A percentile compares a stretch with the other conserved stretches of the same genome.
These are phyloP conservation scores for Cylindrodendrum hubeiense DNA, from an alignment of 2,329 filamentous ascomycete genomes.

Conservation along the genomic window DNA sequence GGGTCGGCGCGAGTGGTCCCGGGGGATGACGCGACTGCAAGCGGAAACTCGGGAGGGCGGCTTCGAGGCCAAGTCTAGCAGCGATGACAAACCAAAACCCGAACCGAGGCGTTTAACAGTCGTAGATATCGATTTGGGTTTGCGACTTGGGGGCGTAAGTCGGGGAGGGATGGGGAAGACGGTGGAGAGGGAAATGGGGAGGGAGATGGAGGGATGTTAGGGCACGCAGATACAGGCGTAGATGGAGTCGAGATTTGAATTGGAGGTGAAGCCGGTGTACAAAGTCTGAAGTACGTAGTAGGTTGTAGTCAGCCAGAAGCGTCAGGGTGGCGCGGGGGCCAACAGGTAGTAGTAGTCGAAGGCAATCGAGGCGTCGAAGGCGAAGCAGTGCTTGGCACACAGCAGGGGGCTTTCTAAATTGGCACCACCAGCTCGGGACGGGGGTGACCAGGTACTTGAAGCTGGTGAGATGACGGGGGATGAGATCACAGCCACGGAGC, in stretches of 20 bases:
- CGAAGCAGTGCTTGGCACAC: constrained; percentile 16
- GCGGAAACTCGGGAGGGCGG: constrained; percentile 34
- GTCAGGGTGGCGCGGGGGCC: constrained; percentile 26
- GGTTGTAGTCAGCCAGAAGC: constrained; percentile 17
- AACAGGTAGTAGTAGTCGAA: constrained; percentile 20
- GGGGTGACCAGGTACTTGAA: constrained; percentile 14
- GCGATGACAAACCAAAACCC: constrained; percentile 7
- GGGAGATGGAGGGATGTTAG: background rate
- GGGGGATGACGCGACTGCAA: constrained; percentile 39
- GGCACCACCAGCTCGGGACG: constrained; percentile 25
- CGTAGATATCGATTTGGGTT: constrained; percentile 7
- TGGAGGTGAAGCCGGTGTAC: constrained; percentile 18
- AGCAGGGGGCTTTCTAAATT: constrained; percentile 22
- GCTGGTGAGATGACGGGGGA: constrained; percentile 9
- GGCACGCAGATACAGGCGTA: constrained; percentile 14
- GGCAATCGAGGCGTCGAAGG: constrained; percentile 24
- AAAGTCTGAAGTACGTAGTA: constrained; percentile 9
- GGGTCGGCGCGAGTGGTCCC: constrained; percentile 29
- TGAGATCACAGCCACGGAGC: constrained; percentile 20
- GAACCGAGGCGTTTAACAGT: constrained; percentile 9
- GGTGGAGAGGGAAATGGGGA: background rate
- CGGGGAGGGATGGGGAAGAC: background rate
- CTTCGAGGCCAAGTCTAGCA: constrained; percentile 9
- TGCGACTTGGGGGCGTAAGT: constrained; percentile 4
- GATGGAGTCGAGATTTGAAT: constrained; percentile 19